phyloP scores from a whole-genome alignment of 202 grass and related monocot genomes.

The Eragrostis tef region DNA sequence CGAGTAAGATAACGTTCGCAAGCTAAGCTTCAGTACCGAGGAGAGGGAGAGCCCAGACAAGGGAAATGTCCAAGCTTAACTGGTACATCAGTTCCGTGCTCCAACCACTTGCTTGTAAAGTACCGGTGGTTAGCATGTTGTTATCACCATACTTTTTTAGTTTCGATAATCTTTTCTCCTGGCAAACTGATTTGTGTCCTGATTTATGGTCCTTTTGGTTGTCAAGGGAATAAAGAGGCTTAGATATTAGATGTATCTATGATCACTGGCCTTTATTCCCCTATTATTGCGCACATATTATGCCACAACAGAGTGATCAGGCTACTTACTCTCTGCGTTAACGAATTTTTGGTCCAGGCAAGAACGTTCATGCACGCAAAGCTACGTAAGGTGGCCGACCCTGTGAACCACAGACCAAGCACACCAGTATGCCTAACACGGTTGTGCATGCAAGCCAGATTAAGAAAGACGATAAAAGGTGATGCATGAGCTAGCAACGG shows the following conservation, averaged over 20 bases:
- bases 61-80: slow-evolving; percentile 14
- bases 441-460: slow-evolving; percentile 23
- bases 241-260: neutral
- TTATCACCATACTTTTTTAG: slow-evolving; percentile 7
- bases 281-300: neutral
- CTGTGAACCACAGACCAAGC: slow-evolving; percentile 21
- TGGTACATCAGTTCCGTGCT: neutral
- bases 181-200: slow-evolving; percentile 11
- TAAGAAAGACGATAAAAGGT: slow-evolving; percentile 1
- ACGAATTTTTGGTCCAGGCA: slow-evolving; percentile 26
- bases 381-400: neutral
- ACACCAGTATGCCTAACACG: slow-evolving; percentile 33
- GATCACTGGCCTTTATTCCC: slow-evolving; percentile 30
- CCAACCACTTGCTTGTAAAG: slow-evolving; percentile 14
- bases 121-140: neutral
- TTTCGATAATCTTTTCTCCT: slow-evolving; percentile 1
- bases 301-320: slow-evolving; percentile 8
- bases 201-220: neutral
- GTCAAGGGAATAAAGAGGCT: slow-evolving; percentile 14
- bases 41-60: neutral
- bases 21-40: slow-evolving; percentile 5
- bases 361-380: slow-evolving; percentile 2
- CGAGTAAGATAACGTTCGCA: slow-evolving; percentile 27
- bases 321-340: neutral
- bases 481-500: slow-evolving; percentile 47